Conservation (phyloP, 1,284 basidiomycete genomes). For the Ceratobasidium sp. region DNA sequence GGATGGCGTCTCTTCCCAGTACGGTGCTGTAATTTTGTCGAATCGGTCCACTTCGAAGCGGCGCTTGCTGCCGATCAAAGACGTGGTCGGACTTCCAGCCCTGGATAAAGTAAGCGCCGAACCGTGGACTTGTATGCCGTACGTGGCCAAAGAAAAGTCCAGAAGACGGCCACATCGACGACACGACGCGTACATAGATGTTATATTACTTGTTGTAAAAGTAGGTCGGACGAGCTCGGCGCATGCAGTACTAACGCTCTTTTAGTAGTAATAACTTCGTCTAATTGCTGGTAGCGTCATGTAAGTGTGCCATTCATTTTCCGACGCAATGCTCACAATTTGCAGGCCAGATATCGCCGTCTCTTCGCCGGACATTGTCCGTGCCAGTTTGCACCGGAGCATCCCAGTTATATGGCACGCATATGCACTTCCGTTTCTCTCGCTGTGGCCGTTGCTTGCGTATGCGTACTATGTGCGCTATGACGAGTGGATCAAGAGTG, state of each 20-base stretch:
- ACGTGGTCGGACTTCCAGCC: not conserved
- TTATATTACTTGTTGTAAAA: conserved; percentile 14
- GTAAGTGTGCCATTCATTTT: conserved; percentile 13
- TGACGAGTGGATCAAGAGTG: conserved; percentile 88
- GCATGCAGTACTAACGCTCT: not conserved
- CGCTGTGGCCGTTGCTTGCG: conserved; percentile 86
- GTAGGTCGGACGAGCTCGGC: not conserved
- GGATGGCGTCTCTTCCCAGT: too few relatives aligned
- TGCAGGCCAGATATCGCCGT: conserved; percentile 64
- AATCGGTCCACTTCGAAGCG: too few relatives aligned
- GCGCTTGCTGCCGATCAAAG: not conserved
- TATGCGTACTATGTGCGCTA: conserved; percentile 93
- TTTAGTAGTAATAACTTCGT: conserved; percentile 7
- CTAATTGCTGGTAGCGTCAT: conserved; percentile 28
- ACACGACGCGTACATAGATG: conserved; percentile 32
- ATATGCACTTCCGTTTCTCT: conserved; percentile 85
- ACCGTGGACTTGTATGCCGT: conserved; percentile 4
- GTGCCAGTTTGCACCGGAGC: conserved; percentile 79
- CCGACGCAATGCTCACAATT: not conserved
- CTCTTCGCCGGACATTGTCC: conserved; percentile 84
- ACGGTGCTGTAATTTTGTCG: too few relatives aligned
- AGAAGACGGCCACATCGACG: not conserved
- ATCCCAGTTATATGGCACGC: conserved; percentile 80
- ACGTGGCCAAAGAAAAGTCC: conserved; percentile 37
- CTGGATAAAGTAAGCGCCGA: conserved; percentile 31